Evolutionary conservation across 768 basidiomycete genomes (phyloP).

Genomic region (Podaxis sp.): DNA sequence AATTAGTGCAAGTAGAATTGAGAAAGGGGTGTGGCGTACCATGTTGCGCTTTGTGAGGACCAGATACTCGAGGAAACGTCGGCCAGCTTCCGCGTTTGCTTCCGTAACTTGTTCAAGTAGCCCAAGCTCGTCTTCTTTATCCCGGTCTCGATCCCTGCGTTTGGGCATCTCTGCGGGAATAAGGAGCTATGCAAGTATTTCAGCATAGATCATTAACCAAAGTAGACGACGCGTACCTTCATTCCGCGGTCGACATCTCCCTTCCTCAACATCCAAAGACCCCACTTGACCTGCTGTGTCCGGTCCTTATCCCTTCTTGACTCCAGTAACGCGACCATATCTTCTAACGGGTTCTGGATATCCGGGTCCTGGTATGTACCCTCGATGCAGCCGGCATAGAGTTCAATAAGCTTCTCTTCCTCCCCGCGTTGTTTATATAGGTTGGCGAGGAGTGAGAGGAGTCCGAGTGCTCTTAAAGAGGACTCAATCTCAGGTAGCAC

Average conservation of each 20-base stretch:
- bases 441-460: conserved; percentile 61
- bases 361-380: conserved; percentile 59
- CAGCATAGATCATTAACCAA: not conserved
- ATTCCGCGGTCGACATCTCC: conserved; percentile 70
- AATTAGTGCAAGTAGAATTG: not conserved
- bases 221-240: conserved; percentile 43
- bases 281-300: conserved; percentile 62
- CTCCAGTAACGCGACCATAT: conserved; percentile 57
- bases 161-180: conserved; percentile 55
- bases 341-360: conserved; percentile 60
- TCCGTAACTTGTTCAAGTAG: conserved; percentile 57
- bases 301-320: conserved; percentile 59
- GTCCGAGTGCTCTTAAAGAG: conserved; percentile 46
- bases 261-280: conserved; percentile 69
- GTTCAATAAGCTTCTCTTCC: conserved; percentile 61
- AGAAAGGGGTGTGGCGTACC: conserved; percentile 34
- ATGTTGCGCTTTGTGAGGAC: conserved; percentile 67
- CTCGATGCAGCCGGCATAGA: conserved; percentile 62
- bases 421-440: conserved; percentile 59
- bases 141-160: conserved; percentile 43
- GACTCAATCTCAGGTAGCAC: conserved; percentile 64
- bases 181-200: conserved; percentile 48
- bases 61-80: conserved; percentile 78
- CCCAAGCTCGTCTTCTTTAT: conserved; percentile 59
- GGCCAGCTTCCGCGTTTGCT: conserved; percentile 59